Percentiles rank a stretch among this genome's conserved stretches.
These are phyloP conservation scores for Cyberlindnera saturnus DNA, from an alignment of 805 yeast genomes.

Conservation along the genomic window DNA sequence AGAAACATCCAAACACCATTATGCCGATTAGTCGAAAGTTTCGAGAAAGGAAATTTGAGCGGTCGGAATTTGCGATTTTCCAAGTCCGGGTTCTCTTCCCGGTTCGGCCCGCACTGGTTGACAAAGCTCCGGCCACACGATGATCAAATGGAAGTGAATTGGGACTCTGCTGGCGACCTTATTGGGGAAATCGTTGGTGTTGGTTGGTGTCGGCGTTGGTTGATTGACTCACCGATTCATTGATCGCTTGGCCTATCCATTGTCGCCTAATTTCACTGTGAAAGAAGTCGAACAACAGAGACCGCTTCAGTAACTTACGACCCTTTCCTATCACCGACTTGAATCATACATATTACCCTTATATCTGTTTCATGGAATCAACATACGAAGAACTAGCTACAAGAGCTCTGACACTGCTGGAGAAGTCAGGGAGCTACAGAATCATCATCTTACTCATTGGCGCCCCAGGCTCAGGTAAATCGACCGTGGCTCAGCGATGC, in stretches of 20 bases:
- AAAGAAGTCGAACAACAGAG: no score
- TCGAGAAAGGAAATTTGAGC: no score
- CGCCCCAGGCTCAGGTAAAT: constrained; percentile 82
- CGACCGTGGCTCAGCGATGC: constrained; percentile 53
- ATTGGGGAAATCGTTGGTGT: no score
- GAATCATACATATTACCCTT: constrained; percentile 2
- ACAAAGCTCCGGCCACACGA: constrained; percentile 4
- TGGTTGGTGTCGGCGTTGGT: no score
- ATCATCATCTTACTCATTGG: constrained; percentile 61
- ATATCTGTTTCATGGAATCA: constrained; percentile 23
- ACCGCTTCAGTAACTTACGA: no score
- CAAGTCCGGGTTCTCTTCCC: not conserved
- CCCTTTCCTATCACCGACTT: not conserved
- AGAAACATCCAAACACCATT: no score
- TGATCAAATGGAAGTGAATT: not conserved
- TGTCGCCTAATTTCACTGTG: no score
- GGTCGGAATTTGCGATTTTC: no score
- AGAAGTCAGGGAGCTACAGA: constrained; percentile 32
- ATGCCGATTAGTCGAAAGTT: no score
- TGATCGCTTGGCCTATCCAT: no score
- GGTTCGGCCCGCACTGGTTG: constrained; percentile 5
- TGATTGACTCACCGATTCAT: no score
- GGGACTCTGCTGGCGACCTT: no score
- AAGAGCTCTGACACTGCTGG: constrained; percentile 25
- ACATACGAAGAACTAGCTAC: constrained; percentile 26